These are phyloP conservation scores for Solanum verrucosum DNA, from an alignment of 257 asterid species.

Conservation along the genomic window DNA sequence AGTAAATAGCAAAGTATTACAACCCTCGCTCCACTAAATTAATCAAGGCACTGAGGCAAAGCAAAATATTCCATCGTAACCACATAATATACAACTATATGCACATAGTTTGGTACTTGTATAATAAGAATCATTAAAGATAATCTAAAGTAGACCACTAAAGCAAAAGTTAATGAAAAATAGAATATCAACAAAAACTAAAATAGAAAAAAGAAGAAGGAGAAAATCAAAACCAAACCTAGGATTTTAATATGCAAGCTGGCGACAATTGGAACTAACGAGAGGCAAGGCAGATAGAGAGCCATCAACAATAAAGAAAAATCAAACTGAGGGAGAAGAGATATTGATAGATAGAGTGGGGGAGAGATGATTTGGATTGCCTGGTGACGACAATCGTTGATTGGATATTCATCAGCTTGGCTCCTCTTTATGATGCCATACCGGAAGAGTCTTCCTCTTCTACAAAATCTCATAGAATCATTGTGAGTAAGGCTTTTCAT, in stretches of 20 bases:
- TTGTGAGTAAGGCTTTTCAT: slow-evolving; percentile 51
- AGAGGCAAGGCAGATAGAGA: background rate
- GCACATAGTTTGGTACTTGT: background rate
- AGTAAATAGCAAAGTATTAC: too few species aligned
- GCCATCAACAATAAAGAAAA: too few species aligned
- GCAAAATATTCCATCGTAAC: too few species aligned
- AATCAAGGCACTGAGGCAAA: too few species aligned
- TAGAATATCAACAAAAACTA: background rate
- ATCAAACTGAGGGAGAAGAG: background rate
- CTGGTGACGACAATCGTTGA: background rate
- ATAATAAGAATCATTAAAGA: background rate
- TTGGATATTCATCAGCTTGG: background rate
- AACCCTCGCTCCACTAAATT: too few species aligned
- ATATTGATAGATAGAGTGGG: background rate
- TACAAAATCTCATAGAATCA: slow-evolving; percentile 73
- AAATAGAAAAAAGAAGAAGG: background rate
- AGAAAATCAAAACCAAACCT: background rate
- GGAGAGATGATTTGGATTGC: background rate
- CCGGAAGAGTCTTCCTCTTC: slow-evolving; percentile 72
- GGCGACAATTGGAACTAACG: background rate
- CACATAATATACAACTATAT: background rate
- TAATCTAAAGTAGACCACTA: background rate
- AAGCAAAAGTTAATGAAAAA: background rate
- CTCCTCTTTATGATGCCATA: slow-evolving; percentile 36
- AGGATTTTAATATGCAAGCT: background rate